Base-by-base conservation (phyloP, 208 protist species). In the Naegleria gruberi region DNA sequence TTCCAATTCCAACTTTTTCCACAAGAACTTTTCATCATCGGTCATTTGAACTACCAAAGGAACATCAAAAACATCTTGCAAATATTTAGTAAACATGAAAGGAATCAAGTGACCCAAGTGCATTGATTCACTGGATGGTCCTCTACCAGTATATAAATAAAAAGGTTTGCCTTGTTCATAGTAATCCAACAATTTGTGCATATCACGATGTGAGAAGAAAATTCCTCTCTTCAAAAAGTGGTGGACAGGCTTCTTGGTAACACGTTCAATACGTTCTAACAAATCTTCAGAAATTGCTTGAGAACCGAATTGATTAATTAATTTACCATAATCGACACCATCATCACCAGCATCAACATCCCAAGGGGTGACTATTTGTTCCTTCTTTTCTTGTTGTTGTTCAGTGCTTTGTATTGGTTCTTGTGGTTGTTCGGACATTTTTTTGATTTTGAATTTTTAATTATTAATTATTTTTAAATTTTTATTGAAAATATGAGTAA, bases 21-120 rank as follows among this genome's bases (percentile, higher is more conserved):
- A 99, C 51, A 99, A 95, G 87, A 96, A 99, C 94, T 99, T 99
- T 92, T 99, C 99, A 93, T 99, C 99, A 91, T 99, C 99, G 34
- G 99, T 99, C 91, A 99, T 96, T 92, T 99, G 99, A 90, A 99
- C 98, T 17, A 99, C 98, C 8, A 99, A 91, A n/a, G 98, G 98
- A 30, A 98, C 95, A 42, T 95, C 91, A 89, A 99, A 98, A 12
- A 94, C 95, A n/a, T 99, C 98, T 93, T 99, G 99, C 87, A 99
- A 93, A 89, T 98, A 96, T 92, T 99, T 97, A 12, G 97, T 99
- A 84, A 99, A 97, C 26, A 99, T 77, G 90, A 99, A 99, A 10
- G 99, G 98, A 45, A 99, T 92, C 30, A 99, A 93, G 93, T 99
- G 99, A 40, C 99, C 99, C 82, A 99, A 73, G 92, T 99, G 99